Base-by-base conservation (phyloP, 139 green algal species). In the Chlorella sp. region DNA sequence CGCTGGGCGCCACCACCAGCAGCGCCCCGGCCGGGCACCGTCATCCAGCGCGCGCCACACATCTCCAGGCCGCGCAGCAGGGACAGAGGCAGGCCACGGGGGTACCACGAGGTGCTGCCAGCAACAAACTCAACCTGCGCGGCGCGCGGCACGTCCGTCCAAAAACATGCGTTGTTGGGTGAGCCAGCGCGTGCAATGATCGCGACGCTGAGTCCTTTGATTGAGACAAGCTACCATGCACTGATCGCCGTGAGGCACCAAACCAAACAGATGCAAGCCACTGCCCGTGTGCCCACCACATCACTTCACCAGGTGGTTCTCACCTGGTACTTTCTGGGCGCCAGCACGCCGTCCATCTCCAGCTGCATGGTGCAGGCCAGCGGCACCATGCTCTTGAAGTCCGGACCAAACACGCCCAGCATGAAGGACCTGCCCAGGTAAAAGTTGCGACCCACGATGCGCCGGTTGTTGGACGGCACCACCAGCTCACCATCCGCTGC, bases 91-190 rank as follows among this genome's bases (percentile, higher is more conserved):
- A 67, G 61, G n/a, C 61, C 61, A 35, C 61, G 61, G 33, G 61
- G 61, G 27, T 67, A 67, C 61, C 61, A 67, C n/a, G 61, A 67
- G n/a, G 61, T 67, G 3, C 23, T 67, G n/a, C 61, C 61, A 22
- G 61, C 61, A 3, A 67, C 61, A 17, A 67, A 67, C 61, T 67
- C 61, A 2, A 67, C 61, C 61, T 67, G 61, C 27, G 55, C 55
- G 6, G 20, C 4, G 20, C 17, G 6, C 55, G 24, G 14, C 33
- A 67, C 3, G 61, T 35, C 61, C n/a, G 3, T 34, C 61, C n/a
- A 17, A 29, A 31, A n/a, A n/a, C 4, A 29, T 6, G 24, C 55
- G 27, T n/a, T 63, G 55, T 63, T 29, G 24, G 55, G 6, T 6
- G 20, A n/a, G 4, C 20, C 27, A 29, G 4, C 55, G 27, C 4